Percentiles rank a stretch among this genome's conserved stretches.
These are phyloP conservation scores for Aspergillus biplanus DNA, from an alignment of 495 filamentous ascomycete species.

Conservation along the genomic window DNA sequence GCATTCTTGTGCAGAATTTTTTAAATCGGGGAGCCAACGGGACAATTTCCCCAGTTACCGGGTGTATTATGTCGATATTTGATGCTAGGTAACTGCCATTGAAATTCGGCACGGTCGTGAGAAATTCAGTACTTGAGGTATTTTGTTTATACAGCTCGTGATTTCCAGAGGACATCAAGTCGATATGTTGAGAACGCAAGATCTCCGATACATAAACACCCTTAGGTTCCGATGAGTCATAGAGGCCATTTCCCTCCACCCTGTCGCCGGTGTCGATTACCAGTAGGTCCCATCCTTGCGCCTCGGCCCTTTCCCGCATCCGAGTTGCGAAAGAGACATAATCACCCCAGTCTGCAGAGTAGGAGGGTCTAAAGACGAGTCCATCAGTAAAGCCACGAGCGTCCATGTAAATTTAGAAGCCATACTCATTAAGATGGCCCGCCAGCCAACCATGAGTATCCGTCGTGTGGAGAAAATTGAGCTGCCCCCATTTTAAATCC, in stretches of 20 bases:
- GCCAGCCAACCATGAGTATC: constrained; percentile 96
- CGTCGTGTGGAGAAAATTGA: constrained; percentile 94
- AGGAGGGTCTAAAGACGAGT: constrained; percentile 64
- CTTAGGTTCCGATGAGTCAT: constrained; percentile 85
- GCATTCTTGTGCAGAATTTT: constrained; percentile 88
- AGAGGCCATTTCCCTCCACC: constrained; percentile 95
- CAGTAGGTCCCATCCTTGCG: constrained; percentile 77
- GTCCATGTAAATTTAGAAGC: neutral
- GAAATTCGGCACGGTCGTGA: constrained; percentile 78
- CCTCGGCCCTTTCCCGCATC: constrained; percentile 76
- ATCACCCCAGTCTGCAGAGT: constrained; percentile 96
- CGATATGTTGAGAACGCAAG: constrained; percentile 77
- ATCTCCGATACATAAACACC: constrained; percentile 88
- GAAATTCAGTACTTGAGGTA: constrained; percentile 76
- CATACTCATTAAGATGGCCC: constrained; percentile 88
- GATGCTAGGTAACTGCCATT: constrained; percentile 78
- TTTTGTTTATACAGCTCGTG: constrained; percentile 89
- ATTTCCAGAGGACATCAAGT: constrained; percentile 88
- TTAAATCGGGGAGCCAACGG: constrained; percentile 81
- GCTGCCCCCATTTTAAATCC: constrained; percentile 82
- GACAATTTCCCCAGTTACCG: constrained; percentile 65
- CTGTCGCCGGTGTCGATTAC: constrained; percentile 94
- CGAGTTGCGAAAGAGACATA: constrained; percentile 91
- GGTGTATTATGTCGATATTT: constrained; percentile 87
- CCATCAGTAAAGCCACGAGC: constrained; percentile 15